A percentile compares a stretch with the other conserved stretches of the same genome.
Conservation (phyloP, 1,284 basidiomycete genomes). For the Marasmius tenuissimus region DNA sequence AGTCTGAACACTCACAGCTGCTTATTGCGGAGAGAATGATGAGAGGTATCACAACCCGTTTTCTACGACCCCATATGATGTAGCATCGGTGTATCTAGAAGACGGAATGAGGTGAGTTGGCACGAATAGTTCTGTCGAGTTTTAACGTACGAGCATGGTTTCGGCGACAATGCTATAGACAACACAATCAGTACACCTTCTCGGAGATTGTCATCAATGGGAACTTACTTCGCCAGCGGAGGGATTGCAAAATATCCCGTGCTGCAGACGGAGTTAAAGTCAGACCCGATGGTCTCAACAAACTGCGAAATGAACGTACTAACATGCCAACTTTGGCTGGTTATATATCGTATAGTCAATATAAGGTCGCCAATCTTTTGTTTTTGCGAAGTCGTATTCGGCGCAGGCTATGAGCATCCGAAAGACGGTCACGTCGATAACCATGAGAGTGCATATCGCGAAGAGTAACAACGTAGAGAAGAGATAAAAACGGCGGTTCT, state of each 20-base stretch:
- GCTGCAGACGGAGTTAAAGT: no score
- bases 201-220: background rate
- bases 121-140: background rate
- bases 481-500: no score
- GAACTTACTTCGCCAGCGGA: background rate
- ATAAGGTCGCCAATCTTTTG: no score
- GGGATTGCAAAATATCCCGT: background rate
- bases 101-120: background rate
- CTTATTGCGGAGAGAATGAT: background rate
- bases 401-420: no score
- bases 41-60: background rate
- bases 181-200: background rate
- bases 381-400: no score
- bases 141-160: background rate
- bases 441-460: no score
- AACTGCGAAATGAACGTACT: no score
- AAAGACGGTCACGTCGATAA: no score
- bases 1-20: background rate
- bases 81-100: background rate
- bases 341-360: no score
- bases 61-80: background rate
- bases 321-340: no score
- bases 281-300: no score
- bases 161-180: background rate
- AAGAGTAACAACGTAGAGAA: no score